phyloP scores from a whole-genome alignment of 345 rosid species.

The Lenwebbia sp. region DNA sequence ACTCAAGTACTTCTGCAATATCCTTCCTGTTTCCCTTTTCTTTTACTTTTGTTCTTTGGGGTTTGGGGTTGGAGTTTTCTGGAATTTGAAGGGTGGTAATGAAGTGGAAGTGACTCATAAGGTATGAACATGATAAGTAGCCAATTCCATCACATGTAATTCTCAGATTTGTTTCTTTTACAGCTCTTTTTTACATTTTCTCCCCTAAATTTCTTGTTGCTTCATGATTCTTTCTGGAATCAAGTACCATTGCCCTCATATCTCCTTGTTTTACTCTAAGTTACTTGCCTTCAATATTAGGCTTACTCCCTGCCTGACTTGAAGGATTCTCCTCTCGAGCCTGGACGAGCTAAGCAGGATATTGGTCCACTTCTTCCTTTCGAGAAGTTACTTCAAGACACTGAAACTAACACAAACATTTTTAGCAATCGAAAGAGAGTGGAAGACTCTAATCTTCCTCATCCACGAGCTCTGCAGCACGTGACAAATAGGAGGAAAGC shows the following conservation, averaged over 20 bases:
- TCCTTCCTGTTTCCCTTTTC: not conserved
- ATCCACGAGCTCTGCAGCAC: constrained; percentile 62
- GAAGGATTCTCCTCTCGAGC: constrained; percentile 35
- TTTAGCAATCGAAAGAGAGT: constrained; percentile 19
- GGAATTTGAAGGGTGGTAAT: not conserved
- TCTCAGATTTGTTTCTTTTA: not conserved
- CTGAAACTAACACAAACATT: constrained; percentile 12
- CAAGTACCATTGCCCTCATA: not conserved
- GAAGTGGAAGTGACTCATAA: not conserved
- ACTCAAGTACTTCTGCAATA: not conserved
- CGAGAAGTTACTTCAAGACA: constrained; percentile 41
- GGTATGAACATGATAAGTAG: not conserved
- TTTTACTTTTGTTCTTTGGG: not conserved
- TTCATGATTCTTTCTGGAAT: not conserved
- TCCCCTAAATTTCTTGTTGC: not conserved
- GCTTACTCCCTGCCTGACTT: constrained; percentile 28
- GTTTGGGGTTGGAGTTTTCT: not conserved
- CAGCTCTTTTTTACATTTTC: not conserved
- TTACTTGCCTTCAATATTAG: constrained; percentile 9
- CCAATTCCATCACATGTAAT: not conserved
- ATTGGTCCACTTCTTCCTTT: constrained; percentile 64
- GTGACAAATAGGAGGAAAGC: constrained; percentile 80
- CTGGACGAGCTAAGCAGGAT: constrained; percentile 30
- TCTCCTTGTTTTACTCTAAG: not conserved
- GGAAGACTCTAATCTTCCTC: constrained; percentile 48